Percentiles rank a stretch among this genome's conserved stretches.
Conservation (phyloP, 2,329 filamentous ascomycete species). For the Keithomyces neogunnii region DNA sequence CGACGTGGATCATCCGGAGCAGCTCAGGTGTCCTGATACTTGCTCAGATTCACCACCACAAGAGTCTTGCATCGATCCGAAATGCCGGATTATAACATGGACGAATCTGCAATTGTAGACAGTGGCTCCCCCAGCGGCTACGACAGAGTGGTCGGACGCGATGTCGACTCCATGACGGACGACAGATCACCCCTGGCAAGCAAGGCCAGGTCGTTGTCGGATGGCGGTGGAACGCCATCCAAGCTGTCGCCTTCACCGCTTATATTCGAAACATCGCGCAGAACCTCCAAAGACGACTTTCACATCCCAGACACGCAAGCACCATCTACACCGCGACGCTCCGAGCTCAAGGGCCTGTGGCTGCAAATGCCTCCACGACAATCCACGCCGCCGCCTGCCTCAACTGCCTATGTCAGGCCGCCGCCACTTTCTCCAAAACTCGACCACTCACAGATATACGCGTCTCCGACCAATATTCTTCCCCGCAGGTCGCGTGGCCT, state of each 20-base stretch:
- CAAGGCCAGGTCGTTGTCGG: slow-evolving; percentile 57
- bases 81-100: slow-evolving; percentile 9
- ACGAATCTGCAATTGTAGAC: slow-evolving; percentile 27
- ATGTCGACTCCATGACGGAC: slow-evolving; percentile 5
- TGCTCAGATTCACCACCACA: not conserved
- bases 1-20: not conserved
- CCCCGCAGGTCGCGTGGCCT: slow-evolving; percentile 82
- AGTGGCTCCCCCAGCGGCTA: slow-evolving; percentile 10
- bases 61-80: not conserved
- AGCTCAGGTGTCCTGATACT: too few relatives aligned
- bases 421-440: slow-evolving; percentile 76
- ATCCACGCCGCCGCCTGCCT: slow-evolving; percentile 26
- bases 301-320: slow-evolving; percentile 34
- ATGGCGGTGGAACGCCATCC: slow-evolving; percentile 48
- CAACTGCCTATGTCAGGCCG: slow-evolving; percentile 39
- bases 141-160: slow-evolving; percentile 9
- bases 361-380: slow-evolving; percentile 25
- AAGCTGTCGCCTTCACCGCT: slow-evolving; percentile 50
- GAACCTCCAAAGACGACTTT: slow-evolving; percentile 60
- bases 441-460: slow-evolving; percentile 76
- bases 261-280: slow-evolving; percentile 44
- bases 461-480: slow-evolving; percentile 78
- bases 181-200: slow-evolving; percentile 30
- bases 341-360: slow-evolving; percentile 55
- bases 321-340: slow-evolving; percentile 66